phyloP scores from a whole-genome alignment of 129 eudicot genomes.

The Pseudognaphalium luteoalbum region DNA sequence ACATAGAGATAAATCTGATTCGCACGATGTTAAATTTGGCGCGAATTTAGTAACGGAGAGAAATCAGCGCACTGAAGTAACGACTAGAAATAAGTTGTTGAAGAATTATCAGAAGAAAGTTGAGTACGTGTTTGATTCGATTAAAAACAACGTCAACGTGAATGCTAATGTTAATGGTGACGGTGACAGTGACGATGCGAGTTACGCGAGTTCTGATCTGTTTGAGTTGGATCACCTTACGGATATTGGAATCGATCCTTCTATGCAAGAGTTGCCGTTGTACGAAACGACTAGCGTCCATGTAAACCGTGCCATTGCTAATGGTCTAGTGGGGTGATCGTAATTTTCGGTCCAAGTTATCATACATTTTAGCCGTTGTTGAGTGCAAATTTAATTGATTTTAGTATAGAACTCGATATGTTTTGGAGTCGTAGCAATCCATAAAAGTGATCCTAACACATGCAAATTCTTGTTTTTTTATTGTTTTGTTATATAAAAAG shows the following conservation, averaged over 20 bases:
- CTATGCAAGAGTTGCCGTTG: conserved; percentile 75
- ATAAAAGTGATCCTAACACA: too few species aligned
- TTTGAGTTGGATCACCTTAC: conserved; percentile 80
- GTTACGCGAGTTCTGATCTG: conserved; percentile 80
- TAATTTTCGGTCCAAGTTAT: background rate
- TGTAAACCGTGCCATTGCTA: conserved; percentile 68
- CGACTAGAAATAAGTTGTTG: conserved; percentile 50
- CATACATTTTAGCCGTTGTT: background rate
- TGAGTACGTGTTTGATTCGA: conserved; percentile 30
- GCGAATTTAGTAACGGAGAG: conserved; percentile 38
- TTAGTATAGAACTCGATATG: background rate
- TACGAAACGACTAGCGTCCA: conserved; percentile 73
- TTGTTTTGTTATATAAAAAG: background rate
- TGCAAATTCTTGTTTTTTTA: too few species aligned
- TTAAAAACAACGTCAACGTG: background rate
- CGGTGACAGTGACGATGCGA: conserved; percentile 49
- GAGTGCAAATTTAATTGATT: background rate
- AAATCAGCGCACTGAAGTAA: conserved; percentile 41
- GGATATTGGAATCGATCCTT: conserved; percentile 46
- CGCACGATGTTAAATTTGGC: conserved; percentile 14
- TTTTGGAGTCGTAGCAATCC: background rate
- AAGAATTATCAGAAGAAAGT: conserved; percentile 45
- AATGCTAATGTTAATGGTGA: background rate
- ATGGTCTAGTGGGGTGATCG: conserved; percentile 45
- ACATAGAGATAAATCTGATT: conserved; percentile 10